A percentile compares a stretch with the other conserved stretches of the same genome.
These are phyloP conservation scores for Meredithiella fracta DNA, from an alignment of 2,329 filamentous ascomycete genomes.

Conservation along the genomic window DNA sequence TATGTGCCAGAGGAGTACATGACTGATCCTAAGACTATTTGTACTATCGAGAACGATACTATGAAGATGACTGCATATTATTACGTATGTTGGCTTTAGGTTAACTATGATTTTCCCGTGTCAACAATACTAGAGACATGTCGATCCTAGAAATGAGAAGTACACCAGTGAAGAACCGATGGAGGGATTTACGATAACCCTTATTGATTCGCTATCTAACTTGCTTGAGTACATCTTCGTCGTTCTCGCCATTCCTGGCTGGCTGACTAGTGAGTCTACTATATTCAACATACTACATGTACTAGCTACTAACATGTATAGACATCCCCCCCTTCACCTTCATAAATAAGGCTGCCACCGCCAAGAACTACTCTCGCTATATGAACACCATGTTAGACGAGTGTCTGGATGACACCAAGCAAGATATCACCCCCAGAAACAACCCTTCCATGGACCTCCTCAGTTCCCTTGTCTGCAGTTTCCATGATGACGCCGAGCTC, in stretches of 20 bases:
- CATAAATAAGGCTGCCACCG: slow-evolving; percentile 34
- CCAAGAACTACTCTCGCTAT: slow-evolving; percentile 50
- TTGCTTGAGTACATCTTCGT: slow-evolving; percentile 48
- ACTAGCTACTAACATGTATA: slow-evolving; percentile 15
- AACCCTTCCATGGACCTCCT: slow-evolving; percentile 37
- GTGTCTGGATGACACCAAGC: slow-evolving; percentile 32
- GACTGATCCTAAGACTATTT: slow-evolving; percentile 25
- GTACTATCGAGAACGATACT: slow-evolving; percentile 43
- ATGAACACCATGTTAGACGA: slow-evolving; percentile 51
- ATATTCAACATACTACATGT: neutral
- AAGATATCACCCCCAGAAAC: slow-evolving; percentile 22
- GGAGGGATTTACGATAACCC: slow-evolving; percentile 45
- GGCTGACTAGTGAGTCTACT: slow-evolving; percentile 33
- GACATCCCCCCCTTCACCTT: slow-evolving; percentile 33
- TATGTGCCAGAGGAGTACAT: slow-evolving; percentile 16
- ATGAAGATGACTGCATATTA: slow-evolving; percentile 46
- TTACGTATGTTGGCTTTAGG: slow-evolving; percentile 56
- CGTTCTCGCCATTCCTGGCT: slow-evolving; percentile 42
- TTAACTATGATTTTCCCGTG: slow-evolving; percentile 45
- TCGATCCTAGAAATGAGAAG: slow-evolving; percentile 30
- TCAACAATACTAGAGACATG: slow-evolving; percentile 30
- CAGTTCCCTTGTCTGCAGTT: slow-evolving; percentile 32
- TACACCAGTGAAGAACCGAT: slow-evolving; percentile 31
- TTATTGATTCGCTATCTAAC: slow-evolving; percentile 43
- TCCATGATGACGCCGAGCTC: slow-evolving; percentile 20